phyloP scores from a whole-genome alignment of 345 rosid species.

The Cardamine chenopodiifolia region DNA sequence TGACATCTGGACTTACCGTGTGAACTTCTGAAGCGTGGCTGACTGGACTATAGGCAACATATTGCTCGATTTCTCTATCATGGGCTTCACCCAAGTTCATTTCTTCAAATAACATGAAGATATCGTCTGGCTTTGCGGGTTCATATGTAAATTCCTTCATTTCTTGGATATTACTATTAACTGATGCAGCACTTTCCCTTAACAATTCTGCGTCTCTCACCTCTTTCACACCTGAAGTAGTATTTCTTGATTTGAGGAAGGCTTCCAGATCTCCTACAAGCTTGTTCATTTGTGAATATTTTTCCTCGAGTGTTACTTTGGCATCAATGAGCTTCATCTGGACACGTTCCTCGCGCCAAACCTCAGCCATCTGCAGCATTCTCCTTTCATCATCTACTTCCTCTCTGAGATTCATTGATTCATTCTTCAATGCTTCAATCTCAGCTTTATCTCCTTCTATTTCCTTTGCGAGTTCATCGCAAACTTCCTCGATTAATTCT shows the following conservation, averaged over 20 bases:
- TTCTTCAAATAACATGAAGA: constrained; percentile 67
- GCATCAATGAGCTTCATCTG: constrained; percentile 94
- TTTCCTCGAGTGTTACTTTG: constrained; percentile 55
- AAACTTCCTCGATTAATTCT: constrained; percentile 70
- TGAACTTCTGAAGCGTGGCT: constrained; percentile 55
- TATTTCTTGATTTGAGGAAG: constrained; percentile 51
- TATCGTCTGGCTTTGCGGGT: constrained; percentile 65
- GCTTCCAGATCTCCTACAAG: constrained; percentile 65
- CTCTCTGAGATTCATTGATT: constrained; percentile 62
- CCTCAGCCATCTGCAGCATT: constrained; percentile 96
- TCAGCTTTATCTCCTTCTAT: constrained; percentile 80
- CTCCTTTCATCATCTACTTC: constrained; percentile 84
- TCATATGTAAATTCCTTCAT: constrained; percentile 65
- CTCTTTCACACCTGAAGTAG: constrained; percentile 36
- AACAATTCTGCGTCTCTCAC: constrained; percentile 49
- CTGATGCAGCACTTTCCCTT: constrained; percentile 57
- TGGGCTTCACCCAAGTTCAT: constrained; percentile 48
- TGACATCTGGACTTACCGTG: constrained; percentile 57
- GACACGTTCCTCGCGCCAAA: constrained; percentile 96
- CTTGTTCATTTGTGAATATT: constrained; percentile 53
- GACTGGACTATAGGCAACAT: constrained; percentile 41
- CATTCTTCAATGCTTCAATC: constrained; percentile 65
- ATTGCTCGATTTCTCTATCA: constrained; percentile 43
- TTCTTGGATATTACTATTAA: constrained; percentile 53
- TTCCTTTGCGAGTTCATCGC: constrained; percentile 87